These are phyloP conservation scores for Gossypium sturtianum DNA, from an alignment of 345 rosid genomes.

Conservation along the genomic window DNA sequence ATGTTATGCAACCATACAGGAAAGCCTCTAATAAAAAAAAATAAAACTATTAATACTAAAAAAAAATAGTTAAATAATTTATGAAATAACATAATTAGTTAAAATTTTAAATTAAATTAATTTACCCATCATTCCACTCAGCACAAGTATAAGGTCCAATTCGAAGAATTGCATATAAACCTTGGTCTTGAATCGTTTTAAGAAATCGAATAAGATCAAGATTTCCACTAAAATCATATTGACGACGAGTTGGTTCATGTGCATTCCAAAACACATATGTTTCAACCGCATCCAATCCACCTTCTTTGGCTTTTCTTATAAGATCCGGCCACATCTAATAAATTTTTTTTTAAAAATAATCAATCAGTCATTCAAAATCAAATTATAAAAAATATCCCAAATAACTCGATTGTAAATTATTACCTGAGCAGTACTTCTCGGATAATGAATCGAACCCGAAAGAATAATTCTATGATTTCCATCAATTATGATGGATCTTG, in stretches of 20 bases:
- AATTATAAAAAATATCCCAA: background rate
- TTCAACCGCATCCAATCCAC: slow-evolving; percentile 58
- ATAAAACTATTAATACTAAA: background rate
- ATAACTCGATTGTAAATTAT: background rate
- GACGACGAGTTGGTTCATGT: slow-evolving; percentile 40
- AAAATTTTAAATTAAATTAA: too few relatives aligned
- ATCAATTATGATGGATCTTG: slow-evolving; percentile 29
- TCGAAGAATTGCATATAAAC: slow-evolving; percentile 38
- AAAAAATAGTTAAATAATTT: too few relatives aligned
- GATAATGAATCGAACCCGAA: background rate
- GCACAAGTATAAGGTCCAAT: slow-evolving; percentile 35
- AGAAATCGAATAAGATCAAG: too few relatives aligned
- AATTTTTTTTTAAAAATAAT: background rate
- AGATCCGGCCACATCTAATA: slow-evolving; percentile 41
- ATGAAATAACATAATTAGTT: background rate
- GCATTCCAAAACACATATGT: slow-evolving; percentile 73
- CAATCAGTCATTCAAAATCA: background rate
- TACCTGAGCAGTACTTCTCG: slow-evolving; percentile 21
- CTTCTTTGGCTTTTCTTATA: slow-evolving; percentile 35
- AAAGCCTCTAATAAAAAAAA: slow-evolving; percentile 33
- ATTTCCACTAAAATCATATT: slow-evolving; percentile 31
- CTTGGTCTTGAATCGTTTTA: slow-evolving; percentile 25
- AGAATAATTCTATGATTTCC: slow-evolving; percentile 13
- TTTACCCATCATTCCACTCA: too few relatives aligned
- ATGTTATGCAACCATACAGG: slow-evolving; percentile 63